These are phyloP conservation scores for Verbascum thapsus DNA, from an alignment of 257 asterid genomes.

Conservation along the genomic window DNA sequence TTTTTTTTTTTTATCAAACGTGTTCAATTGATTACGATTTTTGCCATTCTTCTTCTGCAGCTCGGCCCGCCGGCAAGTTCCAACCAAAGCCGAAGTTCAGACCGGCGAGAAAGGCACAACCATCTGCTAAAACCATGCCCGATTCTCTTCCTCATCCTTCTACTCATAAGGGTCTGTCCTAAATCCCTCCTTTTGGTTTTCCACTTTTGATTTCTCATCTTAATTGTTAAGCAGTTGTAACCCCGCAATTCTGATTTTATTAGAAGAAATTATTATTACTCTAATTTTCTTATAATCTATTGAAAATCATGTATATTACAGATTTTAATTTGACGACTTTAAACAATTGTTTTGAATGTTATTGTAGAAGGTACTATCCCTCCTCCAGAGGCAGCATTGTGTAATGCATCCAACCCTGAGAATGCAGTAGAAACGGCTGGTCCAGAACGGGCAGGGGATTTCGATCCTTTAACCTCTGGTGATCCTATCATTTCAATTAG, in stretches of 20 bases:
- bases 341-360: slow-evolving; percentile 26
- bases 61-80: slow-evolving; percentile 55
- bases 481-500: slow-evolving; percentile 42
- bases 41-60: too few relatives aligned
- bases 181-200: slow-evolving; percentile 6
- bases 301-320: too few relatives aligned
- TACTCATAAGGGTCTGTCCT: slow-evolving; percentile 39
- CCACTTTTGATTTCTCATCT: slow-evolving; percentile 16
- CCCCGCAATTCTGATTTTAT: too few relatives aligned
- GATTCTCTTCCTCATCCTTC: slow-evolving; percentile 43
- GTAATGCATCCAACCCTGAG: slow-evolving; percentile 28
- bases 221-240: not conserved
- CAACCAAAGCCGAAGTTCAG: slow-evolving; percentile 63
- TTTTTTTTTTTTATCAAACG: too few relatives aligned
- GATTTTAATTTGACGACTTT: slow-evolving; percentile 6
- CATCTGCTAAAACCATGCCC: slow-evolving; percentile 32
- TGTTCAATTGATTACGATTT: too few relatives aligned
- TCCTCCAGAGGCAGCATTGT: slow-evolving; percentile 40
- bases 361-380: slow-evolving; percentile 35
- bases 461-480: slow-evolving; percentile 40
- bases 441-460: slow-evolving; percentile 35
- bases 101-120: slow-evolving; percentile 42
- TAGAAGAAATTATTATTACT: too few relatives aligned
- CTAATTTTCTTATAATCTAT: too few relatives aligned
- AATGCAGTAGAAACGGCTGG: slow-evolving; percentile 32